A percentile compares a stretch with the other conserved stretches of the same genome.
These are phyloP conservation scores for Rubus parviflorus DNA, from an alignment of 306 rosid genomes.

Conservation along the genomic window DNA sequence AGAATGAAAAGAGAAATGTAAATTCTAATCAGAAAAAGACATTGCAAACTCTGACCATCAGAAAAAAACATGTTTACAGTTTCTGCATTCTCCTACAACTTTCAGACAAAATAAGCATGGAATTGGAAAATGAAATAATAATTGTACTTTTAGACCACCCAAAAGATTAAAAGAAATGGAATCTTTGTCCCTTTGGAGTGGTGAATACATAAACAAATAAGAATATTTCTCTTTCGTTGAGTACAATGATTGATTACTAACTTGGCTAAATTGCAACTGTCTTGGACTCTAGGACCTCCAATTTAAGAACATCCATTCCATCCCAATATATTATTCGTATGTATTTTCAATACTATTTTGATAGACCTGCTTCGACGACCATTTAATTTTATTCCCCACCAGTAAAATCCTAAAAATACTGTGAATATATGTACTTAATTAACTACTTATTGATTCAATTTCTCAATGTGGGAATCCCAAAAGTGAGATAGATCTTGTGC, in stretches of 20 bases:
- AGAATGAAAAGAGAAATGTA: background rate
- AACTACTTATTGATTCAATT: background rate
- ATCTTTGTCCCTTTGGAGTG: background rate
- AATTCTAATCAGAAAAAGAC: background rate
- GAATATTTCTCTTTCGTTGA: background rate
- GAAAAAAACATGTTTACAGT: background rate
- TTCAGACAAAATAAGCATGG: slow-evolving; percentile 20
- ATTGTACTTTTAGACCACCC: slow-evolving; percentile 9
- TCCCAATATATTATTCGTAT: too few relatives aligned
- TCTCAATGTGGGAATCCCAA: slow-evolving; percentile 41
- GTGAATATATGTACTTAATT: too few relatives aligned
- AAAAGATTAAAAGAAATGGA: background rate
- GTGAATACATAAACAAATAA: background rate
- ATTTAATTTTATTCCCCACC: too few relatives aligned
- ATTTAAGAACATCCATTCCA: too few relatives aligned
- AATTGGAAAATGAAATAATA: slow-evolving; percentile 27
- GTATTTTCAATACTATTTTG: too few relatives aligned
- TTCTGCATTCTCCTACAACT: background rate
- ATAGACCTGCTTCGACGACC: too few relatives aligned
- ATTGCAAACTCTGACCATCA: background rate
- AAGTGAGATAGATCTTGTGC: slow-evolving; percentile 16
- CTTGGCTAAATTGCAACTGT: background rate
- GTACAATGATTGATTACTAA: background rate
- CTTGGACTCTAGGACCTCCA: too few relatives aligned
- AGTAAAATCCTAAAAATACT: too few relatives aligned